Conservation (phyloP, 2,329 filamentous ascomycete genomes). For the Pochonia chlamydosporia region DNA sequence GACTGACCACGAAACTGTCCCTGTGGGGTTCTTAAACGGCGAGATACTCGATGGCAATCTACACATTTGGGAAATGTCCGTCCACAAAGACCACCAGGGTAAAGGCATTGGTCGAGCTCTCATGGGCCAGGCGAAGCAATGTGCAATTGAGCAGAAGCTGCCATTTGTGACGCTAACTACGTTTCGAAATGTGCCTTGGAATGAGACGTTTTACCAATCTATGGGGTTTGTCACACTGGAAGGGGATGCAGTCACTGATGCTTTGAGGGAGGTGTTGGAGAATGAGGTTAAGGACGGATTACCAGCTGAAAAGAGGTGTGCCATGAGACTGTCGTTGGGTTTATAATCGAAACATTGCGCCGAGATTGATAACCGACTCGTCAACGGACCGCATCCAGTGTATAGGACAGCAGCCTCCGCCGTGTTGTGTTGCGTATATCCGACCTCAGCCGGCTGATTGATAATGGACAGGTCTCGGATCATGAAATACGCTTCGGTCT, state of each 20-base stretch:
- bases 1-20: neutral
- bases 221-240: constrained; percentile 2
- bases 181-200: constrained; percentile 11
- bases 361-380: too few species aligned
- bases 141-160: neutral
- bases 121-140: constrained; percentile 1
- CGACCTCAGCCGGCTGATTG: too few species aligned
- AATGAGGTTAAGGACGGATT: neutral
- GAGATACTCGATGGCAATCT: constrained; percentile 6
- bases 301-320: neutral
- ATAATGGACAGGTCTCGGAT: too few species aligned
- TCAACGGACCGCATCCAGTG: too few species aligned
- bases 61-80: constrained; percentile 13
- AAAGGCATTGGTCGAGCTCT: constrained; percentile 9
- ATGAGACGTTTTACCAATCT: constrained; percentile 8
- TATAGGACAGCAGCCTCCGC: too few species aligned
- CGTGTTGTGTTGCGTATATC: too few species aligned
- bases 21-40: constrained; percentile 11
- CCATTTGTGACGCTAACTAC: constrained; percentile 10
- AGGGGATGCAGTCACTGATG: neutral
- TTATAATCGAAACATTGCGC: too few species aligned
- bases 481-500: too few species aligned
- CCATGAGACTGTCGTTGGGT: too few species aligned
- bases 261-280: neutral
- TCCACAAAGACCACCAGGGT: constrained; percentile 3